A percentile compares a stretch with the other conserved stretches of the same genome.
Conservation (phyloP, 2,329 filamentous ascomycete species). For the Dactylonectria macrodidyma region DNA sequence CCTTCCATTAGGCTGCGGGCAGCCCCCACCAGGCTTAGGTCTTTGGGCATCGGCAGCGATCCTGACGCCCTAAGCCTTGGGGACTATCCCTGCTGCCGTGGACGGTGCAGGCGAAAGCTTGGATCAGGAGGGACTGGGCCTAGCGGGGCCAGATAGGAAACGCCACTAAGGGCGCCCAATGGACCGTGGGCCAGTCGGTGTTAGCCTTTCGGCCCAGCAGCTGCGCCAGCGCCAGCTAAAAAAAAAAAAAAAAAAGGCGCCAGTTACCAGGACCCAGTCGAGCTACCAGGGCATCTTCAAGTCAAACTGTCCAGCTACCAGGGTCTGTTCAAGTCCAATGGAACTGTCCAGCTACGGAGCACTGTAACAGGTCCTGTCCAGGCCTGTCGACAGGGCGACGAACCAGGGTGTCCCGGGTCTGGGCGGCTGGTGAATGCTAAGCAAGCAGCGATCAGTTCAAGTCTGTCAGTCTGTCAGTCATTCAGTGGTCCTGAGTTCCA, state of each 20-base stretch:
- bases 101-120: conserved; percentile 23
- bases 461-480: conserved; percentile 3
- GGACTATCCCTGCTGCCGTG: conserved; percentile 17
- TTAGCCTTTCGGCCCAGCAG: conserved; percentile 29
- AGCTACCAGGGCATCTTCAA: too few species aligned
- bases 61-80: conserved; percentile 41
- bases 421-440: conserved; percentile 39
- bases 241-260: conserved; percentile 37
- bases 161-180: conserved; percentile 20
- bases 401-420: conserved; percentile 41
- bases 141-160: conserved; percentile 15
- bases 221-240: conserved; percentile 43
- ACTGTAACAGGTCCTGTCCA: too few species aligned
- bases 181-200: conserved; percentile 35
- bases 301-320: too few species aligned
- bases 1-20: conserved; percentile 40
- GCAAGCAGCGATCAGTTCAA: conserved; percentile 3
- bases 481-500: background rate
- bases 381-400: conserved; percentile 41
- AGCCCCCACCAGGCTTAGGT: conserved; percentile 30
- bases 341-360: too few species aligned
- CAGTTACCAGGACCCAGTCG: conserved; percentile 16
- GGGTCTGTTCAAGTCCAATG: too few species aligned
- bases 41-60: conserved; percentile 40
- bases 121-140: conserved; percentile 14